phyloP scores from a whole-genome alignment of 768 basidiomycete species.

The Macrolepiota albuminosa region DNA sequence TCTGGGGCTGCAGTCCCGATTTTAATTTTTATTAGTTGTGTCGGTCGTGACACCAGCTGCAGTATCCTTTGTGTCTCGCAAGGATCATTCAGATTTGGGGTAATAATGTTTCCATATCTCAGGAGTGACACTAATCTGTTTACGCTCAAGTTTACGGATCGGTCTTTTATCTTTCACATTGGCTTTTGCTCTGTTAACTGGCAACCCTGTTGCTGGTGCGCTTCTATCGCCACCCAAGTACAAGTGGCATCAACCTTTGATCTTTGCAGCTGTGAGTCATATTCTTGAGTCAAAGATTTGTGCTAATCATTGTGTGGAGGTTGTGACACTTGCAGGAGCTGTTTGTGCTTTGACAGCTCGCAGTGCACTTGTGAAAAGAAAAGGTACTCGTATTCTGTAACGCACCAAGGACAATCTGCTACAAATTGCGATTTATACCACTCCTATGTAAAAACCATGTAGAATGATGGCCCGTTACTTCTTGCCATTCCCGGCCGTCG shows the following conservation, averaged over 20 bases:
- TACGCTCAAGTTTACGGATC: conserved; percentile 33
- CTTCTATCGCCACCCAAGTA: conserved; percentile 34
- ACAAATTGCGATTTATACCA: not conserved
- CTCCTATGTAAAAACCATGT: not conserved
- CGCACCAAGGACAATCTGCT: not conserved
- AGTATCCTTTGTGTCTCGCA: conserved; percentile 31
- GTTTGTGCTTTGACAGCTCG: conserved; percentile 27
- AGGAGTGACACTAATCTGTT: not conserved
- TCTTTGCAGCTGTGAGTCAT: conserved; percentile 38
- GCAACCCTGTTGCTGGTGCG: conserved; percentile 51
- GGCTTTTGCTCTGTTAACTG: conserved; percentile 41
- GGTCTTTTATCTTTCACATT: conserved; percentile 40
- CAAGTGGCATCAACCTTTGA: conserved; percentile 36
- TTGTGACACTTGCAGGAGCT: conserved; percentile 30
- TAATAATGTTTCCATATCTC: conserved; percentile 14
- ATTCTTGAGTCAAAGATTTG: not conserved
- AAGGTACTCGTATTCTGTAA: conserved; percentile 18
- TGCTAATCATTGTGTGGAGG: conserved; percentile 16
- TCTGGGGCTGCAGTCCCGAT: not conserved
- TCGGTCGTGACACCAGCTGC: conserved; percentile 35
- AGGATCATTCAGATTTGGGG: conserved; percentile 44
- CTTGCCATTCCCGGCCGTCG: not conserved
- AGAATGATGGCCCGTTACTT: too few relatives aligned
- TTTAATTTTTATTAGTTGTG: conserved; percentile 24
- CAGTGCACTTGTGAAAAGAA: conserved; percentile 26